Conservation (phyloP, 768 basidiomycete species). For the Phylloporus sp. region DNA sequence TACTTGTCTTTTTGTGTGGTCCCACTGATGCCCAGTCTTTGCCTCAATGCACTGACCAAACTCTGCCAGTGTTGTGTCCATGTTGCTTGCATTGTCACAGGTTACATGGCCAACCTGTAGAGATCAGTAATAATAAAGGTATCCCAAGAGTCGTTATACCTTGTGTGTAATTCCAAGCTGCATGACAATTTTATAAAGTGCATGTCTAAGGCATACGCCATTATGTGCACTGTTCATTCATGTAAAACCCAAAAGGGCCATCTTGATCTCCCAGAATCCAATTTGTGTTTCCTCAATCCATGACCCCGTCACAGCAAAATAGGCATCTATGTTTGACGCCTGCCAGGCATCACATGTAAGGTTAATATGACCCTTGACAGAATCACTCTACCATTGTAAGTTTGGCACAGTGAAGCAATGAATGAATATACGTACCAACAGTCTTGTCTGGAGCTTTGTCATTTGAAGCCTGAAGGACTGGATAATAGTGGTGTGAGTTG, state of each 20-base stretch:
- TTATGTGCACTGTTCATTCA: conserved; percentile 38
- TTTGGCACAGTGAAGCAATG: not conserved
- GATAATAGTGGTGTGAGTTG: not conserved
- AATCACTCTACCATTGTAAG: not conserved
- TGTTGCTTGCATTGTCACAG: conserved; percentile 38
- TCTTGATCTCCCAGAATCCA: conserved; percentile 1
- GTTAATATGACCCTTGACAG: not conserved
- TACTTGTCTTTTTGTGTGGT: not conserved
- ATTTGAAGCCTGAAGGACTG: not conserved
- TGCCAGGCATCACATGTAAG: conserved; percentile 8
- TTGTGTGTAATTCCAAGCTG: conserved; percentile 28
- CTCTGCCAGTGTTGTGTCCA: conserved; percentile 32
- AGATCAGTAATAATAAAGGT: too few species aligned
- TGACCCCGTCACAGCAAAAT: not conserved
- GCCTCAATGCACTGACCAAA: conserved; percentile 15
- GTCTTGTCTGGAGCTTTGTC: not conserved
- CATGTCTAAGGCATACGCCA: conserved; percentile 35
- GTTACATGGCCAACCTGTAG: conserved; percentile 32
- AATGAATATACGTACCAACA: not conserved
- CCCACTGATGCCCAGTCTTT: not conserved
- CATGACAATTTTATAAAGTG: conserved; percentile 33
- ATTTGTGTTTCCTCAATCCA: not conserved
- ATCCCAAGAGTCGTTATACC: too few species aligned
- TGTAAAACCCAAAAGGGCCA: conserved; percentile 33
- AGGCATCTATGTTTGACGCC: not conserved